Conservation (phyloP, 345 rosid genomes). For the Murraya paniculata region DNA sequence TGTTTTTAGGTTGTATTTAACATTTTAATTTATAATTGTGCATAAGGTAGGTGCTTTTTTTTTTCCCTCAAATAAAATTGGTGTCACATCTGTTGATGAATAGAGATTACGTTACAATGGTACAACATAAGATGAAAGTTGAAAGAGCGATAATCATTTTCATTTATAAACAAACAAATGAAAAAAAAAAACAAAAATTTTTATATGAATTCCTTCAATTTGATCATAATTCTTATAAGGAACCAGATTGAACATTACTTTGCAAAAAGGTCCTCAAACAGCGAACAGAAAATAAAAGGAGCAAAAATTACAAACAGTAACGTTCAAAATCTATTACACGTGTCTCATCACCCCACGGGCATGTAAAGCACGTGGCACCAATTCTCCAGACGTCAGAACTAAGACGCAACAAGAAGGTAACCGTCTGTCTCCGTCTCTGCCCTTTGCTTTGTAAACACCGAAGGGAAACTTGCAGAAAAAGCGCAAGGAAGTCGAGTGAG, state of each 20-base stretch:
- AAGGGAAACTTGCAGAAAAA: not conserved
- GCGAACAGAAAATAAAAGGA: too few relatives aligned
- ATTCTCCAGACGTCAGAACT: not conserved
- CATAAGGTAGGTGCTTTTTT: too few relatives aligned
- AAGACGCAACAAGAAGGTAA: not conserved
- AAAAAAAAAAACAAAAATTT: not conserved
- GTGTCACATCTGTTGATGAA: too few relatives aligned
- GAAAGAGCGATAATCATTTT: too few relatives aligned
- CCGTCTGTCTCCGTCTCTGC: not conserved
- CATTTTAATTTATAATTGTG: too few relatives aligned
- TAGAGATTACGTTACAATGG: too few relatives aligned
- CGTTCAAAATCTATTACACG: not conserved
- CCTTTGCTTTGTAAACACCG: not conserved
- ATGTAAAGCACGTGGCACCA: not conserved
- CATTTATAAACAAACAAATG: too few relatives aligned
- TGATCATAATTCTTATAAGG: not conserved
- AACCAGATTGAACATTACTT: not conserved
- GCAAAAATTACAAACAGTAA: not conserved
- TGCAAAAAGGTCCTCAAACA: not conserved
- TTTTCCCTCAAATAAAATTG: too few relatives aligned
- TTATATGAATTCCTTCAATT: not conserved
- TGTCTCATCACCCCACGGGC: not conserved
- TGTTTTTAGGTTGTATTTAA: too few relatives aligned
- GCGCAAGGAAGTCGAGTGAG: not conserved
- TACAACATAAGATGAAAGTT: too few relatives aligned